These are phyloP conservation scores for Emericellopsis terricola DNA, from an alignment of 495 filamentous ascomycete species.

Conservation along the genomic window DNA sequence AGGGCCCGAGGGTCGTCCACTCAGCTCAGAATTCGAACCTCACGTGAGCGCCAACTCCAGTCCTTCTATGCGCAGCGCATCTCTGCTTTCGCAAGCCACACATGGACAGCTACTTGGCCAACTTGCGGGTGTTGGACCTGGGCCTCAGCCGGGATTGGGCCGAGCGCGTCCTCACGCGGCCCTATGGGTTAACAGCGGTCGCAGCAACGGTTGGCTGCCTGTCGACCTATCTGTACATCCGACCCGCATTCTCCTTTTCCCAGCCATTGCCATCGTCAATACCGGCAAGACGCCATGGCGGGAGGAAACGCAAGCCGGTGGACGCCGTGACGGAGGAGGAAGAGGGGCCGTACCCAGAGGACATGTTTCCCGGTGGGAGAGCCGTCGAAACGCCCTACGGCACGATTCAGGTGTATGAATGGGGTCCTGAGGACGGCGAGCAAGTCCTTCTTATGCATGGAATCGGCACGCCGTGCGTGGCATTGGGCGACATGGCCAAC, in stretches of 20 bases:
- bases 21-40: too few relatives aligned
- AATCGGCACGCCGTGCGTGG: constrained; percentile 57
- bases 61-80: too few relatives aligned
- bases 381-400: constrained; percentile 64
- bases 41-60: too few relatives aligned
- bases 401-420: constrained; percentile 60
- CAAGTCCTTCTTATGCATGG: constrained; percentile 68
- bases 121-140: too few relatives aligned
- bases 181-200: too few relatives aligned
- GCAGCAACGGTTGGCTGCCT: neutral
- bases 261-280: neutral
- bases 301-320: too few relatives aligned
- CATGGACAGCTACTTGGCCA: too few relatives aligned
- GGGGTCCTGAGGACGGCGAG: constrained; percentile 50
- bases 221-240: neutral
- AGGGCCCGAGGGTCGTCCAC: too few relatives aligned
- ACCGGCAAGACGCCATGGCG: neutral
- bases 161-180: too few relatives aligned
- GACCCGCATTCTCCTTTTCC: neutral
- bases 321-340: too few relatives aligned
- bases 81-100: too few relatives aligned
- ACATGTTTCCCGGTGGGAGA: constrained; percentile 54
- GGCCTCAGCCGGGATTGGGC: too few relatives aligned
- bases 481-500: constrained; percentile 45
- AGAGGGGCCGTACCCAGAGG: constrained; percentile 44